Evolutionary conservation across 225 moss, liverwort and hornwort species (phyloP).

Genomic region (Pseudoscleropodium purum): DNA sequence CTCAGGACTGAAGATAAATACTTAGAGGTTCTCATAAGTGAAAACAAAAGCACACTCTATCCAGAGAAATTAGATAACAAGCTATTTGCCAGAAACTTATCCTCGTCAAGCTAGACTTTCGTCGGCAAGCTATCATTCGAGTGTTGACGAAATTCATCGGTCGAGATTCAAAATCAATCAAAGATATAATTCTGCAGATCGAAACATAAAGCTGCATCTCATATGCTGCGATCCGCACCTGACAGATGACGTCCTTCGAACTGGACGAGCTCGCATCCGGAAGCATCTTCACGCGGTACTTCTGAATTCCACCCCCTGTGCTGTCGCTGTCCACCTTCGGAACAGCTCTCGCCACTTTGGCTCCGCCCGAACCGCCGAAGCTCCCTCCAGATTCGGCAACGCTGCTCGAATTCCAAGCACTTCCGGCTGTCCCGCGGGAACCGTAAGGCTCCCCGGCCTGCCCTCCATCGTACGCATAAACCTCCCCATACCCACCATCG

Average conservation of each 20-base stretch:
- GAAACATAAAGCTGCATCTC: neutral
- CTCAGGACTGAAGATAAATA: neutral
- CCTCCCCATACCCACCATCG: slow-evolving; percentile 54
- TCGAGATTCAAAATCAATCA: neutral
- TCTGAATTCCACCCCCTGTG: slow-evolving; percentile 66
- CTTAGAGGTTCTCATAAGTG: neutral
- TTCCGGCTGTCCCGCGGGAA: slow-evolving; percentile 49
- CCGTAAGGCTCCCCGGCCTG: slow-evolving; percentile 61
- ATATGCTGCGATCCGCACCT: slow-evolving; percentile 21
- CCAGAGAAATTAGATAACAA: neutral
- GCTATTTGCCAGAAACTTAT: neutral
- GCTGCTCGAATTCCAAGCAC: slow-evolving; percentile 26
- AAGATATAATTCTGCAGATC: neutral
- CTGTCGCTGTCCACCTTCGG: slow-evolving; percentile 58
- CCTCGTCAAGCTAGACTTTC: neutral
- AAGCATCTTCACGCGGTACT: slow-evolving; percentile 88
- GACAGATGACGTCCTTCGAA: slow-evolving; percentile 81
- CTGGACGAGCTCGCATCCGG: slow-evolving; percentile 52
- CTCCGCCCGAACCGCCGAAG: slow-evolving; percentile 30
- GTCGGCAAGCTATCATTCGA: neutral
- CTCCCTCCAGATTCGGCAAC: slow-evolving; percentile 13
- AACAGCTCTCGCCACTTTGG: slow-evolving; percentile 55
- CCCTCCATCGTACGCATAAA: slow-evolving; percentile 85
- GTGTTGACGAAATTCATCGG: neutral
- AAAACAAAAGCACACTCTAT: neutral